Conservation (phyloP, 257 asterid genomes). For the Cruciata laevipes region DNA sequence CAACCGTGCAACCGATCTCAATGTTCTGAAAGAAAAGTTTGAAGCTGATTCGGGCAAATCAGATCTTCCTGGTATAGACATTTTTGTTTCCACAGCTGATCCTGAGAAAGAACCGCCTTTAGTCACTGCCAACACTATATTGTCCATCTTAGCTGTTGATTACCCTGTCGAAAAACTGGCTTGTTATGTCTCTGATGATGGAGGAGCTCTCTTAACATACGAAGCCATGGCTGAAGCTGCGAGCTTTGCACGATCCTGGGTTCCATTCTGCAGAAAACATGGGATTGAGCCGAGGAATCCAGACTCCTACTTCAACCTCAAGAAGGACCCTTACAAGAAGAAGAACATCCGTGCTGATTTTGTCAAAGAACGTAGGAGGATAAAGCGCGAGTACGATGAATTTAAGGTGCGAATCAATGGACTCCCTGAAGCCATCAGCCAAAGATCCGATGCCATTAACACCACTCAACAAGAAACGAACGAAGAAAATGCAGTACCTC, state of each 20-base stretch:
- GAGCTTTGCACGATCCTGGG: slow-evolving; percentile 77
- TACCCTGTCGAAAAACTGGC: slow-evolving; percentile 80
- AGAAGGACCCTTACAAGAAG: slow-evolving; percentile 71
- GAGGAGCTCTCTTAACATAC: slow-evolving; percentile 74
- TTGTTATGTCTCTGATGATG: slow-evolving; percentile 83
- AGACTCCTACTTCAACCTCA: slow-evolving; percentile 65
- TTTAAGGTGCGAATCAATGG: slow-evolving; percentile 76
- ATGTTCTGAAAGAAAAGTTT: slow-evolving; percentile 61
- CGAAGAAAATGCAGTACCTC: slow-evolving; percentile 39
- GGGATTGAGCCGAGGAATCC: slow-evolving; percentile 78
- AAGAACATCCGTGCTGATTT: slow-evolving; percentile 68
- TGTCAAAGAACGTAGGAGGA: slow-evolving; percentile 77
- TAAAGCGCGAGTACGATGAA: slow-evolving; percentile 82
- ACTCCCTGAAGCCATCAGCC: slow-evolving; percentile 73
- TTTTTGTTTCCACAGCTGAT: slow-evolving; percentile 80
- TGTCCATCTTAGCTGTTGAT: slow-evolving; percentile 73
- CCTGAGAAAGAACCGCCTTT: slow-evolving; percentile 88
- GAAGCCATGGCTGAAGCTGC: slow-evolving; percentile 98
- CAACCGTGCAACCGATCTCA: slow-evolving; percentile 74
- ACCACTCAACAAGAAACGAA: slow-evolving; percentile 58
- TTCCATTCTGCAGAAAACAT: slow-evolving; percentile 75
- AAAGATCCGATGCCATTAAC: slow-evolving; percentile 76
- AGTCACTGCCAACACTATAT: slow-evolving; percentile 73
- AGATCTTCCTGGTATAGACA: slow-evolving; percentile 74
- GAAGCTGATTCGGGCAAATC: slow-evolving; percentile 72